Evolutionary conservation across 352 stramenopile species (phyloP), one percentile per base, ranked within the genome.

Genomic region (Phytopythium oedochilum): DNA sequence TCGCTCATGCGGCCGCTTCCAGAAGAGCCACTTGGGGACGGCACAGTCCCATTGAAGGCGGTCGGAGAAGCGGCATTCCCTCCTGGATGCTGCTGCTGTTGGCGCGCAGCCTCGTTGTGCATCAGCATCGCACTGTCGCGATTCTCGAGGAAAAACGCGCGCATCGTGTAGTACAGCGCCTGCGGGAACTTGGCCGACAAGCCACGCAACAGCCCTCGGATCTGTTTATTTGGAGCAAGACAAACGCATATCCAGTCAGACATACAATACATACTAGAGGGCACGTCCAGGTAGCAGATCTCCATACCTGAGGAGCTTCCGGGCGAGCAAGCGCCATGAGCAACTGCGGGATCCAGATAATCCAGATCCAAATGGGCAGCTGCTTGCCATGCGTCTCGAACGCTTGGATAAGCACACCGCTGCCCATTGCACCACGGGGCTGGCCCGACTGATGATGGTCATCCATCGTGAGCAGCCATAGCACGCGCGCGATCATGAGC

Each of bases 261-360:
- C 12, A 50, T 5, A 6, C 2, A 34, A 25, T 5, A 26, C 9
- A 35, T 3, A 40, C 11, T 28, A 42, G 28, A n/a, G n/a, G n/a
- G 8, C 39, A 36, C 18, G 60, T 22, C 28, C 20, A 44, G 11
- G 9, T 31, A 28, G 7, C 12, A 7, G 36, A 42, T 18, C 6
- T 59, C 14, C 26, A 25, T 57, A 75, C 73, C 56, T 83, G 78
- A 6, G 77, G 68, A 22, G 94, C 95, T 77, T 99, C 96, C 0
- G 88, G 78, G 11, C 96, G 82, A 18, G 86, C 97, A 25, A 99
- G 86, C 11, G 93, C 90, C 64, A 97, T 97, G 15, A 99, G 74
- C 22, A 99, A 64, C 60, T 99, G 96, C 20, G 96, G 96, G 49
- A 99, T 98, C 96, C 97, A 99, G 36, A 98, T 96, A 34, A 99